These are phyloP conservation scores for Astrothelium subdiscretum DNA, from an alignment of 495 filamentous ascomycete genomes.

Conservation along the genomic window DNA sequence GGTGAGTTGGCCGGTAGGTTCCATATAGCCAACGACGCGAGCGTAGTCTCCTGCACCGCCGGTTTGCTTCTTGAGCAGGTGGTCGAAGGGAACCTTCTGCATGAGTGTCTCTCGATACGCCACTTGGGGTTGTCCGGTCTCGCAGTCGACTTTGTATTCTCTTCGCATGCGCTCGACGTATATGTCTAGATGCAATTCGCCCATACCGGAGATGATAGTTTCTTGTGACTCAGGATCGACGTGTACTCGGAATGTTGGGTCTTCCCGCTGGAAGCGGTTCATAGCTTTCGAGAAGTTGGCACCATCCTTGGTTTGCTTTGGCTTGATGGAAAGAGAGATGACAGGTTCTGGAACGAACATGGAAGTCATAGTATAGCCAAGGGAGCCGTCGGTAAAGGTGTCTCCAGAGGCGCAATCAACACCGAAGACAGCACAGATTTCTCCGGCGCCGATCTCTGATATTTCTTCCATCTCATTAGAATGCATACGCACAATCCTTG, in stretches of 20 bases:
- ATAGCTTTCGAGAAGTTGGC: conserved; percentile 98
- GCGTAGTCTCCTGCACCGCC: conserved; percentile 95
- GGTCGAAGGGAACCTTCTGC: conserved; percentile 69
- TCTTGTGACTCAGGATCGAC: conserved; percentile 84
- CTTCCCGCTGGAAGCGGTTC: conserved; percentile 96
- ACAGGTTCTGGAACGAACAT: conserved; percentile 99
- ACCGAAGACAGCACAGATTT: conserved; percentile 98
- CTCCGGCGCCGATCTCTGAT: conserved; percentile 79
- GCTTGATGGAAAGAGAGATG: conserved; percentile 94
- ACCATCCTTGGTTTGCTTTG: conserved; percentile 84
- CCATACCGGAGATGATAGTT: conserved; percentile 98
- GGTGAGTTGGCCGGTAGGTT: conserved; percentile 61
- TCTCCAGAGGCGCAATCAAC: conserved; percentile 97
- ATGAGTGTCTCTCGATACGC: conserved; percentile 94
- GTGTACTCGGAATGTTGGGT: conserved; percentile 92
- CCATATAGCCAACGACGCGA: conserved; percentile 84
- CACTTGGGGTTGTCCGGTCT: conserved; percentile 93
- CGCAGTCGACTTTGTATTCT: conserved; percentile 91
- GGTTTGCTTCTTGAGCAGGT: conserved; percentile 89
- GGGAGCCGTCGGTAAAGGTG: conserved; percentile 87
- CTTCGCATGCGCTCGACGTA: conserved; percentile 97
- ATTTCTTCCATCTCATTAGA: conserved; percentile 99
- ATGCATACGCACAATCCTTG: conserved; percentile 98
- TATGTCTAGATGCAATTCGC: conserved; percentile 91
- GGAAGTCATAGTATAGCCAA: conserved; percentile 94